A percentile compares a stretch with the other conserved stretches of the same genome.
Evolutionary conservation across 148 eudicot species (phyloP).

Genomic region (Rhododendron kiyosumense): DNA sequence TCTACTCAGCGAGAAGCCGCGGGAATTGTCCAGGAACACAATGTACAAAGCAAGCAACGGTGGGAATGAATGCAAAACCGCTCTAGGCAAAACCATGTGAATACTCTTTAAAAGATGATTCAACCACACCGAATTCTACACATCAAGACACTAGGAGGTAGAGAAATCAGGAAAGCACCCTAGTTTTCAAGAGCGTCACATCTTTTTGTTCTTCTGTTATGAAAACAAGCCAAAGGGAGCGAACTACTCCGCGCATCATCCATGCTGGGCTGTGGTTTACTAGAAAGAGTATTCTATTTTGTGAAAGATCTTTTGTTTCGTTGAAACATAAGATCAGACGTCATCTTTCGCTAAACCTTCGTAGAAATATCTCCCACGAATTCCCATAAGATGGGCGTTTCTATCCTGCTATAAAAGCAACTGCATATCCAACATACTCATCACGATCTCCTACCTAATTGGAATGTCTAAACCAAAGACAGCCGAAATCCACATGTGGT

Average conservation of each 20-base stretch:
- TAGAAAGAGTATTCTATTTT: background rate
- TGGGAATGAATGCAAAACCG: background rate
- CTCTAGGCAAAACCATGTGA: background rate
- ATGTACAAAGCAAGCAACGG: background rate
- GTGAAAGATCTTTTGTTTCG: background rate
- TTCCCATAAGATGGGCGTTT: background rate
- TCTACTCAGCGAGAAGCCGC: too few relatives aligned
- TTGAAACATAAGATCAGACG: background rate
- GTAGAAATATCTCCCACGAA: background rate
- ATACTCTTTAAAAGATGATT: background rate
- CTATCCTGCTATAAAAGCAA: background rate
- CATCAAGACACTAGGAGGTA: background rate
- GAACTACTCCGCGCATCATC: background rate
- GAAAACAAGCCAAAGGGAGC: background rate
- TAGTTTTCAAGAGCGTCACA: background rate
- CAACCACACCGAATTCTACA: background rate
- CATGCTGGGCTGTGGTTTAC: background rate
- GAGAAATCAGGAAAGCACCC: background rate
- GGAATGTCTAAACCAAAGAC: background rate
- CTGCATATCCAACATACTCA: background rate
- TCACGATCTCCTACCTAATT: background rate
- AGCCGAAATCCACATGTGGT: background rate
- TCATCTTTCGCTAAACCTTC: background rate
- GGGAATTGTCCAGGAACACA: background rate
- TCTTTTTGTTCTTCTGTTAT: background rate